Evolutionary conservation across 331 rosid genomes (phyloP).

Genomic region (Spiraea crenata): DNA sequence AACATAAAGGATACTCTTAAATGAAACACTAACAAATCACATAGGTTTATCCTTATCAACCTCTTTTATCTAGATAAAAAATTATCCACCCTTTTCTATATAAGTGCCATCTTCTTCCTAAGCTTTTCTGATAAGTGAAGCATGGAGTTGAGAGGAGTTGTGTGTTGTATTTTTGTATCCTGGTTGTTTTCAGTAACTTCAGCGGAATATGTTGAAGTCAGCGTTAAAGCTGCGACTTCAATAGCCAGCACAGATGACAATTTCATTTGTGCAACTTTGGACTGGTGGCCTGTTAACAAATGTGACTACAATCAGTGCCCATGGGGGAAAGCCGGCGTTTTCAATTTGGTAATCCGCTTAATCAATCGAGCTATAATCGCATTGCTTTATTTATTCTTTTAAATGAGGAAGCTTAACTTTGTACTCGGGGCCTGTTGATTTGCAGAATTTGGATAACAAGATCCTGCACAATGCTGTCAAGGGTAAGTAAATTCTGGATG

Average conservation of each 20-base stretch:
- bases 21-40: too few relatives aligned
- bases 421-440: not conserved
- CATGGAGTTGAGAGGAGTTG: conserved; percentile 23
- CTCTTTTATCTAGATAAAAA: too few relatives aligned
- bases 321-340: conserved; percentile 48
- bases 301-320: conserved; percentile 62
- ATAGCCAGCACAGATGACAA: conserved; percentile 50
- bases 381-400: too few relatives aligned
- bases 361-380: not conserved
- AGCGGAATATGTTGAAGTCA: conserved; percentile 38
- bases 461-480: conserved; percentile 53
- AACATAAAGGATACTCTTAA: too few relatives aligned
- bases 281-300: conserved; percentile 66
- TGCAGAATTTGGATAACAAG: conserved; percentile 51
- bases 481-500: conserved; percentile 28
- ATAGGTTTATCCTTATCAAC: too few relatives aligned
- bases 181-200: conserved; percentile 21
- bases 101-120: too few relatives aligned
- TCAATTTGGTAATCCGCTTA: conserved; percentile 37
- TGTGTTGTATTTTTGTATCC: conserved; percentile 3
- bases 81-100: too few relatives aligned
- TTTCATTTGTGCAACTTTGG: conserved; percentile 67
- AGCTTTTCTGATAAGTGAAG: not conserved
- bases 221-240: conserved; percentile 31
- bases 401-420: not conserved